Evolutionary conservation across 2,329 filamentous ascomycete species (phyloP), one percentile per base, ranked within the genome.

Genomic region (Pezicula radicicola): DNA sequence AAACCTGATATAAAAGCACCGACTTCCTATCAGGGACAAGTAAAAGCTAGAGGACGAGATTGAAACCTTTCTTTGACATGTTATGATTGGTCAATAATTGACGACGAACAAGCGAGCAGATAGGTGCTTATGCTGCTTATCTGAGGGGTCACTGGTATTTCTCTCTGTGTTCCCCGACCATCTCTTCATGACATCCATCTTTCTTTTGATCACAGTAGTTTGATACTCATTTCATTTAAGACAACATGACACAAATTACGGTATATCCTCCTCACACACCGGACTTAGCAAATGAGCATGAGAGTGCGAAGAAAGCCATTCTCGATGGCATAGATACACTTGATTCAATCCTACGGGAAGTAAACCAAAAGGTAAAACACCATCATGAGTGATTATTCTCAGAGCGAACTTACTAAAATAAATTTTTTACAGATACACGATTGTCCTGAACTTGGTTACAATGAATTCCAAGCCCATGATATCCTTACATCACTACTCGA

Each of bases 381-480:
- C 41, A 3, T 19, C 12, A 10, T 43, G 4, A 16, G 35, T 37
- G 35, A 43, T 16, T 16, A 15, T 3, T 15, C 16, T 21, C 15
- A 27, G 25, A 21, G 37, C 3, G 12, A 25, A 15, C 18, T 4
- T 7, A 43, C 18, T 7, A 19, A 13, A 27, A 21, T 21, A n/a
- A n/a, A 5, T 25, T 25, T 15, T 21, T 19, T 12, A n/a, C 16
- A 70, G 69, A 72, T 74, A 48, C 69, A 67, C 58, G 64, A 64
- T 10, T 65, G 79, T 48, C 78, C 78, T 0, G 78, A 81, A 60
- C 64, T 75, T 0, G 73, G 70, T 2, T 81, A 74, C 60, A 60
- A 78, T 46, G 78, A 81, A 55, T 63, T 72, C 60, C 68, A 68
- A 33, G 78, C 79, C 6, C 77, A 80, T 54, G 72, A 77, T 42